Evolutionary conservation across 257 asterid species (phyloP).

Genomic region (Coffea canephora): DNA sequence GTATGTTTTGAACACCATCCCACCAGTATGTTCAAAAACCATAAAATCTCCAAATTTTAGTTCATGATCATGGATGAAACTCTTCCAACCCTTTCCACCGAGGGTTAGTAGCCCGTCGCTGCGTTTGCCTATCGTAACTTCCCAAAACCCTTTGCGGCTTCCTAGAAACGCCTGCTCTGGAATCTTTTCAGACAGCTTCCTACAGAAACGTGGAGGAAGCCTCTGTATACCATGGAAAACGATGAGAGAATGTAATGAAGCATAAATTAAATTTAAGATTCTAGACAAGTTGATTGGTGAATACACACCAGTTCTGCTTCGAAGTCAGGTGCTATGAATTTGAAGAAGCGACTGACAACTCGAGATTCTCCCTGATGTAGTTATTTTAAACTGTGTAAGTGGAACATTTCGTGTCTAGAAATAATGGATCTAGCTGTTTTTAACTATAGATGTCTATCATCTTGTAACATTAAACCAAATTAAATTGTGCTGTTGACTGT

Average conservation of each 20-base stretch:
- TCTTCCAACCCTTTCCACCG: too few relatives aligned
- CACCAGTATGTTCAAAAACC: slow-evolving; percentile 21
- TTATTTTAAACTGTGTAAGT: too few relatives aligned
- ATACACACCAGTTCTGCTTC: slow-evolving; percentile 14
- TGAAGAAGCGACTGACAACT: slow-evolving; percentile 9
- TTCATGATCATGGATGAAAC: too few relatives aligned
- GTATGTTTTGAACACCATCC: slow-evolving; percentile 13
- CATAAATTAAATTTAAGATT: not conserved
- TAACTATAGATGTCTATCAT: too few relatives aligned
- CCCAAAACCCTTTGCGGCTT: slow-evolving; percentile 22
- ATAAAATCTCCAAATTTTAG: slow-evolving; percentile 16
- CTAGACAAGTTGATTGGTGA: not conserved
- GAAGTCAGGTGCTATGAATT: slow-evolving; percentile 28
- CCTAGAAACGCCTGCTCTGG: slow-evolving; percentile 9
- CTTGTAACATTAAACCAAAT: too few relatives aligned
- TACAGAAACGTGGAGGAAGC: slow-evolving; percentile 13
- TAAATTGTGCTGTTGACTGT: too few relatives aligned
- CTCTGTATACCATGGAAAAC: not conserved
- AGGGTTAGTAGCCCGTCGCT: too few relatives aligned
- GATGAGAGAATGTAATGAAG: not conserved
- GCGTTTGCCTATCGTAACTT: slow-evolving; percentile 1
- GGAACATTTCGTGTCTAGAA: too few relatives aligned
- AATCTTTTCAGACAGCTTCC: not conserved
- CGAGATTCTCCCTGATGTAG: not conserved
- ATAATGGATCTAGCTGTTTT: too few relatives aligned